A percentile compares a stretch with the other conserved stretches of the same genome.
Evolutionary conservation across 257 asterid genomes (phyloP).

Genomic region (Solanum appendiculatum): DNA sequence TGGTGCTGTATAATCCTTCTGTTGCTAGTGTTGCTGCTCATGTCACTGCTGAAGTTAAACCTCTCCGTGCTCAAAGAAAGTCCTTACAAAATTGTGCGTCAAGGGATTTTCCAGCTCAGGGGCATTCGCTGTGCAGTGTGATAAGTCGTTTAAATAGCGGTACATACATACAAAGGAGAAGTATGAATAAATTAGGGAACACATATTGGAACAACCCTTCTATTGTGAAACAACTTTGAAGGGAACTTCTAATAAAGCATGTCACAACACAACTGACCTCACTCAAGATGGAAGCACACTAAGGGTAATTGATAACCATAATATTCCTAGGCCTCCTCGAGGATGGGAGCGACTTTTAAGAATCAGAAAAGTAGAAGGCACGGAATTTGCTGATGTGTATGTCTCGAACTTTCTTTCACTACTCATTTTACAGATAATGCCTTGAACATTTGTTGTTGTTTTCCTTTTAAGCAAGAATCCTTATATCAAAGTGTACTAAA

Average conservation of each 20-base stretch:
- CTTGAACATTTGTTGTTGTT: no score
- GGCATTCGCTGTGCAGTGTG: constrained; percentile 60
- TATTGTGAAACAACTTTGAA: constrained; percentile 58
- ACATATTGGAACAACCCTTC: constrained; percentile 57
- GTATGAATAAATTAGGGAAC: constrained; percentile 84
- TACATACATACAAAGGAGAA: constrained; percentile 63
- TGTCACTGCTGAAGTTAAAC: constrained; percentile 16
- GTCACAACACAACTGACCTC: constrained; percentile 69
- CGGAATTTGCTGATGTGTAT: constrained; percentile 93
- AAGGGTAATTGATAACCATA: constrained; percentile 92
- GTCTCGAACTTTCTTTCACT: constrained; percentile 14
- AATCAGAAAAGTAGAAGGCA: constrained; percentile 79
- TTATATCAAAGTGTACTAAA: no score
- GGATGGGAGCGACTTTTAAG: constrained; percentile 84
- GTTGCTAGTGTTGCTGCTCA: neutral
- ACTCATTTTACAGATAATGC: neutral
- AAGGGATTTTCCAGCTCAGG: constrained; percentile 47
- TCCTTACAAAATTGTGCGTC: constrained; percentile 34
- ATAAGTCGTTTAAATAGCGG: constrained; percentile 80
- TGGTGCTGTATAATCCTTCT: constrained; percentile 60
- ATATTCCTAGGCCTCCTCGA: constrained; percentile 67
- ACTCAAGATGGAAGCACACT: constrained; percentile 72
- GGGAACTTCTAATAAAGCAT: constrained; percentile 50
- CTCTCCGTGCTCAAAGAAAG: constrained; percentile 17
- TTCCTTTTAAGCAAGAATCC: no score